Evolutionary conservation across 352 stramenopile species (phyloP).

Genomic region (Pythium folliculosum): DNA sequence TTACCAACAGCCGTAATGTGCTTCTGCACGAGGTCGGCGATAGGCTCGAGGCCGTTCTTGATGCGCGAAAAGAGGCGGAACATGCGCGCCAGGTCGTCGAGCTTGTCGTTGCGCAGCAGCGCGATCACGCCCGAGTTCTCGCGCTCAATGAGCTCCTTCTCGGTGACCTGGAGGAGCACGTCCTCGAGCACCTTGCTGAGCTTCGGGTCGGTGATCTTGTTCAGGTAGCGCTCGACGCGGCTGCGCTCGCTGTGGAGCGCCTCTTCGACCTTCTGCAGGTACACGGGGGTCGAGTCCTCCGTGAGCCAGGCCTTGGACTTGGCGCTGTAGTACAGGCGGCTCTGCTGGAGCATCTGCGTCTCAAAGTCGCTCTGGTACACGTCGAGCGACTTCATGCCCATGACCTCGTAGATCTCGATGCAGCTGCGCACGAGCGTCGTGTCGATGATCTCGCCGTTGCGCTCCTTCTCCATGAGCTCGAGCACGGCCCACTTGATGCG

Average conservation of each 20-base stretch:
- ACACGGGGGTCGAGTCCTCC: conserved; percentile 97
- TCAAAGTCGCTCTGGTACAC: conserved; percentile 98
- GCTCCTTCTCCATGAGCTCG: conserved; percentile 96
- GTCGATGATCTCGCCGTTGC: conserved; percentile 98
- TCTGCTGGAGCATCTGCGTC: conserved; percentile 90
- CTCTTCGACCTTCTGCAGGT: conserved; percentile 95
- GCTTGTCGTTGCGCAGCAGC: conserved; percentile 97
- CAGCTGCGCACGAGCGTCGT: conserved; percentile 96
- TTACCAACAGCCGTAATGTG: conserved; percentile 93
- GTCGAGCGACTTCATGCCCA: conserved; percentile 96
- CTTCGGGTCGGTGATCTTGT: conserved; percentile 95
- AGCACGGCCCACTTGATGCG: conserved; percentile 92
- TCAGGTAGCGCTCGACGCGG: conserved; percentile 96
- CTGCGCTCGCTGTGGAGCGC: conserved; percentile 75
- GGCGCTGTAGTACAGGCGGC: conserved; percentile 94
- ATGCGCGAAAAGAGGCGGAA: conserved; percentile 97
- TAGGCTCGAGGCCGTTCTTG: conserved; percentile 95
- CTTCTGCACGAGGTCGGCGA: conserved; percentile 95
- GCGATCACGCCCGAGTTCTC: conserved; percentile 95
- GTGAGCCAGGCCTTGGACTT: conserved; percentile 98
- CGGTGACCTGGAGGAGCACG: conserved; percentile 93
- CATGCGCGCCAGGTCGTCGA: conserved; percentile 97
- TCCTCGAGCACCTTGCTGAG: conserved; percentile 93
- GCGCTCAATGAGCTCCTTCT: conserved; percentile 97
- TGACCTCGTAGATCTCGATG: conserved; percentile 98